phyloP scores from a whole-genome alignment of 345 rosid genomes.

The Tarenaya hassleriana region DNA sequence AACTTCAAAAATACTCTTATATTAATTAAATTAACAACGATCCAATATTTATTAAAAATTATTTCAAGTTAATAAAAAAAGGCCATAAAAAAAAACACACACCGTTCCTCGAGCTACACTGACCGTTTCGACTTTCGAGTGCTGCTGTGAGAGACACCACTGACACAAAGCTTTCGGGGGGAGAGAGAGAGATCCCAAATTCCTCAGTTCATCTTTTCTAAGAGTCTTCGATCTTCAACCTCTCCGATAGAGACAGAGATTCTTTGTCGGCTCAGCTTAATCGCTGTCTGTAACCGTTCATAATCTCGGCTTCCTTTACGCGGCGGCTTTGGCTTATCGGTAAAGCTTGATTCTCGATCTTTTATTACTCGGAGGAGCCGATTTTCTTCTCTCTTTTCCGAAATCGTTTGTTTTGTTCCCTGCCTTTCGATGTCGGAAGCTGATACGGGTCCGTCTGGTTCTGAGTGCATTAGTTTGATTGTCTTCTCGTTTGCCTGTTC shows the following conservation, averaged over 20 bases:
- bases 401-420: not conserved
- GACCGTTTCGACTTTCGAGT: no score
- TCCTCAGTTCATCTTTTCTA: conserved; percentile 7
- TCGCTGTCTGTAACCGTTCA: conserved; percentile 3
- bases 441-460: not conserved
- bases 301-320: conserved; percentile 10
- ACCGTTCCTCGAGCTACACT: conserved; percentile 24
- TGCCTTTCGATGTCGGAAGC: not conserved
- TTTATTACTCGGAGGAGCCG: not conserved
- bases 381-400: not conserved
- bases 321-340: conserved; percentile 18
- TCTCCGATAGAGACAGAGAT: not conserved
- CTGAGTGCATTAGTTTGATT: not conserved
- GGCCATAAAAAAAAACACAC: no score
- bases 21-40: no score
- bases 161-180: no score
- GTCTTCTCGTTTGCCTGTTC: not conserved
- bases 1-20: no score
- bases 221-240: conserved; percentile 11
- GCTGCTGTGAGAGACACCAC: not conserved
- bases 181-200: not conserved
- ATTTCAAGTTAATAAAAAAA: no score
- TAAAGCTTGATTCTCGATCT: conserved; percentile 17
- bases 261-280: not conserved
- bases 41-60: no score